Percentiles rank a stretch among this genome's conserved stretches.
These are phyloP conservation scores for Solanum piurae DNA, from an alignment of 257 asterid genomes.

Conservation along the genomic window DNA sequence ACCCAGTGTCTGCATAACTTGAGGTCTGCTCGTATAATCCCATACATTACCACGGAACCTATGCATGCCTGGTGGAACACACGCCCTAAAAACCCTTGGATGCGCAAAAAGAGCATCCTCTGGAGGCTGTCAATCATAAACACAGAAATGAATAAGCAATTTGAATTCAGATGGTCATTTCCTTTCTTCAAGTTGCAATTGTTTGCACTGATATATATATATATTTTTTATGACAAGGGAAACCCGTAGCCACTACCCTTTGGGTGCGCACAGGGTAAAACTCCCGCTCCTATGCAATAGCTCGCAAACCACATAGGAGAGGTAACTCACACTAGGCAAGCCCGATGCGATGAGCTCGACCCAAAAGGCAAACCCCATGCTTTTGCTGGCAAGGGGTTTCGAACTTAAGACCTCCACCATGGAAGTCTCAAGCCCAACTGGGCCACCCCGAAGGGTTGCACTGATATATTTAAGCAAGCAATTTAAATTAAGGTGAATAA, in stretches of 20 bases:
- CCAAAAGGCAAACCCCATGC: too few species aligned
- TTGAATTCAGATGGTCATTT: not conserved
- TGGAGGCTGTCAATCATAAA: constrained; percentile 42
- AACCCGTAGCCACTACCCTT: too few species aligned
- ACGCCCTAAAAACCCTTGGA: constrained; percentile 93
- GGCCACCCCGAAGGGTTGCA: not conserved
- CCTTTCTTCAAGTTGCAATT: not conserved
- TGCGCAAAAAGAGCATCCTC: constrained; percentile 94
- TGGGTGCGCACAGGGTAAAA: too few species aligned
- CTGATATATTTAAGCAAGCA: not conserved
- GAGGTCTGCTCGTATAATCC: constrained; percentile 83
- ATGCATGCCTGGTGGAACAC: constrained; percentile 99
- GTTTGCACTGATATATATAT: not conserved
- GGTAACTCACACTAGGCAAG: too few species aligned
- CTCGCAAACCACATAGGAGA: too few species aligned
- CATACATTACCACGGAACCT: constrained; percentile 93
- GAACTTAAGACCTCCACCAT: too few species aligned
- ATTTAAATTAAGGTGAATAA: not conserved
- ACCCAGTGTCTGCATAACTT: constrained; percentile 71
- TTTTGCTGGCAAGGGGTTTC: too few species aligned
- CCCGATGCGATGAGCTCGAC: too few species aligned
- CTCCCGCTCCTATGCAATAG: too few species aligned
- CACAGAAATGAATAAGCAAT: not conserved
- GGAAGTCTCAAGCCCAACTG: too few species aligned
- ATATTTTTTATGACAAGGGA: too few species aligned